Evolutionary conservation across 2,329 filamentous ascomycete genomes (phyloP), one percentile per base, ranked within the genome.

Genomic region (Fusarium solani-melongenae): DNA sequence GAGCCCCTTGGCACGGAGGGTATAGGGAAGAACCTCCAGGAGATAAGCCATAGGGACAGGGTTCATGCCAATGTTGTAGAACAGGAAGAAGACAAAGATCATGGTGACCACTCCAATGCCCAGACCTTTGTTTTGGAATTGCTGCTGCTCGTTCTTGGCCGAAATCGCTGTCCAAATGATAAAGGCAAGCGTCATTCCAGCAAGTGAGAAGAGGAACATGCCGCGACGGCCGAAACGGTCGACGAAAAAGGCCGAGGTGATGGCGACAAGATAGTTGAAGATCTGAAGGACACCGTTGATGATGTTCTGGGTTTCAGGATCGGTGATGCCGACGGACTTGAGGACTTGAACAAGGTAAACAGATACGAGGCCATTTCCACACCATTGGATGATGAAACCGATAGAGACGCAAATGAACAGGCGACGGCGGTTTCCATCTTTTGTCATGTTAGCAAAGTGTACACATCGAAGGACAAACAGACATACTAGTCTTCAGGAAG

Each of bases 51-150:
- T 69, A 0, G 86, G 86, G 33, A 89, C 79, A 7, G 87, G 84
- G 66, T 87, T 88, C 79, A 88, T 88, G 29, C 85, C 86, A 58
- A 88, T 81, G 69, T 88, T 88, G 78, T 88, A 89, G 73, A 81
- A 82, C 4, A 84, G 82, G 12, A 83, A 77, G 68, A 71, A 71
- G n/a, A 69, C 8, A 31, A 71, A 69, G 36, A 82, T 80, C 46
- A 81, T 76, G 12, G 74, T 77, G 8, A 83, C 69, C 5, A 81
- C 79, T 1, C 77, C 76, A 12, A 77, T 74, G 20, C 79, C 80
- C 2, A 77, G 69, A 9, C 69, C 61, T 1, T 71, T 70, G 5
- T 74, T 68, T 2, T 67, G n/a, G 73, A 74, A 5, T 68, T 71
- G 17, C 64, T 72, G 44, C 39, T 70, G 24, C 65, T 74, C n/a